phyloP scores from a whole-genome alignment of 352 stramenopile genomes.

The Globisporangium recalcitrans region DNA sequence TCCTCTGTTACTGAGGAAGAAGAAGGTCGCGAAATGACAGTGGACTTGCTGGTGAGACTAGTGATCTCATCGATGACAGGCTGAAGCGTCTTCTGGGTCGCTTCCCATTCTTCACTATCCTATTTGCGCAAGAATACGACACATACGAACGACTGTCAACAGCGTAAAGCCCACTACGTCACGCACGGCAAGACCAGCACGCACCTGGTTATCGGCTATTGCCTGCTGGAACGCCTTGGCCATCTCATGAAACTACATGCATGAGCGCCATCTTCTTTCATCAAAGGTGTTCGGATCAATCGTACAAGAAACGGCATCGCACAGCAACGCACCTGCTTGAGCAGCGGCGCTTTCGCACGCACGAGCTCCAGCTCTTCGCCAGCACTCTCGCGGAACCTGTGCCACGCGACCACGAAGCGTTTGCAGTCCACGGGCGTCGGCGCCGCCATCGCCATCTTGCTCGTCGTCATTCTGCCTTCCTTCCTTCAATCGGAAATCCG shows the following conservation, averaged over 20 bases:
- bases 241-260: conserved; percentile 10
- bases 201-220: background rate
- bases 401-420: conserved; percentile 60
- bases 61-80: conserved; percentile 22
- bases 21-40: background rate
- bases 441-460: conserved; percentile 9
- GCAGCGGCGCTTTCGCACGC: background rate
- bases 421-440: conserved; percentile 30
- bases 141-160: background rate
- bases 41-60: conserved; percentile 8
- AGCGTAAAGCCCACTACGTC: background rate
- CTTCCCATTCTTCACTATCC: conserved; percentile 20
- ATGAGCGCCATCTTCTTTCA: background rate
- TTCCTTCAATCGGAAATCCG: background rate
- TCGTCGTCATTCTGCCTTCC: background rate
- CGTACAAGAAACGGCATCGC: background rate
- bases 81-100: conserved; percentile 20
- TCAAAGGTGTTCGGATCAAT: background rate
- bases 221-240: conserved; percentile 2
- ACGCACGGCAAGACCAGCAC: background rate
- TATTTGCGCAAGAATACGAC: background rate
- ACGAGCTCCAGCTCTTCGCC: background rate
- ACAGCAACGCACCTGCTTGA: conserved; percentile 2
- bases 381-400: conserved; percentile 24
- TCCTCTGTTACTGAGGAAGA: background rate